A percentile compares a stretch with the other conserved stretches of the same genome.
Evolutionary conservation across 129 eudicot genomes (phyloP).

Genomic region (Chrysanthemum makinoi): DNA sequence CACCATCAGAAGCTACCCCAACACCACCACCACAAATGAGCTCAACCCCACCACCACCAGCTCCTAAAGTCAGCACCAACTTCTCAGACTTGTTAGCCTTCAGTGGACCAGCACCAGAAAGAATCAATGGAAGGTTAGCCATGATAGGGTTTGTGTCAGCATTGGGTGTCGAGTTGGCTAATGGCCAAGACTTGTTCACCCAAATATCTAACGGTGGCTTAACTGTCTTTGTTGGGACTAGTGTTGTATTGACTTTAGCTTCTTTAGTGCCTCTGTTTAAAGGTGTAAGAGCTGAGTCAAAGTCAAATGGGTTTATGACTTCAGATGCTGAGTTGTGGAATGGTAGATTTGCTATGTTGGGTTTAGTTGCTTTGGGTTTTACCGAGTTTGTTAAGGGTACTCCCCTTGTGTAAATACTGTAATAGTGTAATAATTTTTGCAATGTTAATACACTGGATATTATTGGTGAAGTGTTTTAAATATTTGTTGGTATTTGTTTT

Average conservation of each 20-base stretch:
- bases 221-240: constrained; percentile 53
- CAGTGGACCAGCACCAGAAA: constrained; percentile 70
- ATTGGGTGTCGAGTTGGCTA: constrained; percentile 51
- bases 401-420: constrained; percentile 43
- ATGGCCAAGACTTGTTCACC: constrained; percentile 46
- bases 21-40: constrained; percentile 1
- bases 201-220: constrained; percentile 67
- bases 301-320: constrained; percentile 18
- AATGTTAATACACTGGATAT: too few relatives aligned
- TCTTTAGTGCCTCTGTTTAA: constrained; percentile 64
- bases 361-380: constrained; percentile 76
- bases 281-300: constrained; percentile 57
- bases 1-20: constrained; percentile 7
- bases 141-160: constrained; percentile 79
- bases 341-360: constrained; percentile 82
- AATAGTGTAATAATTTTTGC: too few relatives aligned
- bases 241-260: constrained; percentile 46
- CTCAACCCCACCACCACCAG: constrained; percentile 18
- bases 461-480: too few relatives aligned
- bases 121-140: constrained; percentile 42
- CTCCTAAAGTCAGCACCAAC: constrained; percentile 20
- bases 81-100: constrained; percentile 54
- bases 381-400: constrained; percentile 70
- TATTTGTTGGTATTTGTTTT: too few relatives aligned
- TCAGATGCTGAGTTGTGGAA: constrained; percentile 55